These are phyloP conservation scores for Hypseocharis bilobata DNA, from an alignment of 441 rosid genomes.

Conservation along the genomic window DNA sequence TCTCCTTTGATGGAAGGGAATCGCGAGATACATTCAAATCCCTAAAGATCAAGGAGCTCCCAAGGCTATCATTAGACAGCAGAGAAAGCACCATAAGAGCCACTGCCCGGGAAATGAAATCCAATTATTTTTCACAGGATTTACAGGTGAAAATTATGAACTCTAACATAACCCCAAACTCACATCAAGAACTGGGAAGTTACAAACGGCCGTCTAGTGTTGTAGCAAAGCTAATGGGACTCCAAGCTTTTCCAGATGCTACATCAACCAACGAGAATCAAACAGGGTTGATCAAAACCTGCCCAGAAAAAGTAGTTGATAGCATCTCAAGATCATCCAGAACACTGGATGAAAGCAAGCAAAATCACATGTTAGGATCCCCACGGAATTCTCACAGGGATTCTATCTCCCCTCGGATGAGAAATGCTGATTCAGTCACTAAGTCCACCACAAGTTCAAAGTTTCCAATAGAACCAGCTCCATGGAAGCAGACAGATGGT, in stretches of 20 bases:
- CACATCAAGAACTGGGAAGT: slow-evolving; percentile 45
- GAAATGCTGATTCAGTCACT: slow-evolving; percentile 36
- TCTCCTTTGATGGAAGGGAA: slow-evolving; percentile 80
- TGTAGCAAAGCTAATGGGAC: slow-evolving; percentile 87
- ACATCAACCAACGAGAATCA: slow-evolving; percentile 22
- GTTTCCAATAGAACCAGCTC: slow-evolving; percentile 56
- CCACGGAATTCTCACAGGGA: slow-evolving; percentile 45
- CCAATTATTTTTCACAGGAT: slow-evolving; percentile 32
- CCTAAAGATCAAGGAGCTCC: slow-evolving; percentile 63
- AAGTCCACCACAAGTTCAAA: slow-evolving; percentile 39
- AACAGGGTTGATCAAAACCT: slow-evolving; percentile 14
- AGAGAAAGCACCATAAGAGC: slow-evolving; percentile 46
- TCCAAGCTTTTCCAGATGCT: slow-evolving; percentile 51
- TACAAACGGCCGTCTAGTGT: slow-evolving; percentile 54
- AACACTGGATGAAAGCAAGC: slow-evolving; percentile 31
- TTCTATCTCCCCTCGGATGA: slow-evolving; percentile 30
- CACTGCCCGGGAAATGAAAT: slow-evolving; percentile 34
- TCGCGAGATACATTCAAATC: slow-evolving; percentile 43
- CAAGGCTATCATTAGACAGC: slow-evolving; percentile 86
- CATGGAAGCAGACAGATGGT: slow-evolving; percentile 55
- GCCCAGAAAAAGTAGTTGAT: slow-evolving; percentile 22
- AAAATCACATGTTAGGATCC: slow-evolving; percentile 33
- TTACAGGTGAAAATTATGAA: slow-evolving; percentile 18
- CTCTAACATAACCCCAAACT: slow-evolving; percentile 15
- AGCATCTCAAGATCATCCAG: slow-evolving; percentile 26